phyloP scores from a whole-genome alignment of 2,329 filamentous ascomycete species.

The Cordyceps javanica region DNA sequence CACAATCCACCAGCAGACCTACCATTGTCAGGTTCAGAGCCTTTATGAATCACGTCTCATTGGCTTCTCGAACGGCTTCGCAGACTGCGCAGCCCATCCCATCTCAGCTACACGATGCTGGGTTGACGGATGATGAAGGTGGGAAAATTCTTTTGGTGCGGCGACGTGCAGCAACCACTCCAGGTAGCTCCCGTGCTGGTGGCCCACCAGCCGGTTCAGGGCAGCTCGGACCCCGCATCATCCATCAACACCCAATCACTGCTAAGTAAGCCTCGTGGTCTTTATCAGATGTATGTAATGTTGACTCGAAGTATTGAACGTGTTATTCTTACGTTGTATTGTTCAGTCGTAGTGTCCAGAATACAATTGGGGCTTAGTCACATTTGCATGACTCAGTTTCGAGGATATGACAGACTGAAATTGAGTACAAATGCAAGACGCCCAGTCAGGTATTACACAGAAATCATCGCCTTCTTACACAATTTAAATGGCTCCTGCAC shows the following conservation, averaged over 20 bases:
- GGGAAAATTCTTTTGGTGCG: background rate
- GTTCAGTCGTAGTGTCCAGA: background rate
- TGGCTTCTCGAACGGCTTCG: background rate
- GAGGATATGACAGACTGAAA: background rate
- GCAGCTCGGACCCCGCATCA: too few relatives aligned
- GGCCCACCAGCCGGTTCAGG: too few relatives aligned
- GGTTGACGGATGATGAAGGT: background rate
- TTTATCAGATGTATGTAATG: too few relatives aligned
- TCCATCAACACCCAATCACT: too few relatives aligned
- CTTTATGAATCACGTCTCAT: background rate
- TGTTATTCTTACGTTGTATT: too few relatives aligned
- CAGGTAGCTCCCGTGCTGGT: background rate
- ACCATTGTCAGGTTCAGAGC: background rate
- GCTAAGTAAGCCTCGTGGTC: too few relatives aligned
- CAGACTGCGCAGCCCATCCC: background rate
- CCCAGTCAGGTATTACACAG: constrained; percentile 4
- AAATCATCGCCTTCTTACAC: background rate
- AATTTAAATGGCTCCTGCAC: constrained; percentile 47
- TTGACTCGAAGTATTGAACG: too few relatives aligned
- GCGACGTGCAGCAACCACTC: background rate
- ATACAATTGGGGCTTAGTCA: too few relatives aligned
- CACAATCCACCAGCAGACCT: background rate
- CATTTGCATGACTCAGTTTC: background rate
- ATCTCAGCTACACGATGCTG: background rate
- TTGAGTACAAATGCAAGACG: background rate